phyloP scores from a whole-genome alignment of 768 basidiomycete genomes.

The Boletus pseudopeckii region DNA sequence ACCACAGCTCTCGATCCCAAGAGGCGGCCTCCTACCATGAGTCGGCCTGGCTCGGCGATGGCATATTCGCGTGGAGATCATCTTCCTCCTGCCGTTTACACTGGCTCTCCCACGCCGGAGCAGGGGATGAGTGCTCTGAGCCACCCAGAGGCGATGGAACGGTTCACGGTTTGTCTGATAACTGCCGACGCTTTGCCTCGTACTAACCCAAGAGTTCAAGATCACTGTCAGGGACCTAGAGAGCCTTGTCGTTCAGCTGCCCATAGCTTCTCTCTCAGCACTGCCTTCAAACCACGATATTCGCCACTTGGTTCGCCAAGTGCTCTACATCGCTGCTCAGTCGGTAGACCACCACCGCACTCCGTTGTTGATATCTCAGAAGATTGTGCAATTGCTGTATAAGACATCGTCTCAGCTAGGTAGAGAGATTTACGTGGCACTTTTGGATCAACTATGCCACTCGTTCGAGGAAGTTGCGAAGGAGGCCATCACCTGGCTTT shows the following conservation, averaged over 20 bases:
- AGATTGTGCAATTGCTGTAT: constrained; percentile 92
- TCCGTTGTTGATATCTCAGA: constrained; percentile 90
- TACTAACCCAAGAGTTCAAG: constrained; percentile 13
- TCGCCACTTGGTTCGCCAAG: constrained; percentile 78
- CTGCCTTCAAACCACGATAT: constrained; percentile 85
- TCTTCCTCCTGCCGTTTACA: constrained; percentile 43
- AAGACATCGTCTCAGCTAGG: constrained; percentile 83
- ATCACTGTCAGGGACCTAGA: constrained; percentile 62
- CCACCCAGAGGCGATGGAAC: constrained; percentile 85
- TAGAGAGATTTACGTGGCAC: constrained; percentile 87
- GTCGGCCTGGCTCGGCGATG: constrained; percentile 68
- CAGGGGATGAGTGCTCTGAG: constrained; percentile 46
- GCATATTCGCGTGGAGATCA: constrained; percentile 56
- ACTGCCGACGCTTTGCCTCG: neutral
- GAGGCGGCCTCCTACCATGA: constrained; percentile 46
- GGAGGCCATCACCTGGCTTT: constrained; percentile 94
- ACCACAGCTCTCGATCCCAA: constrained; percentile 51
- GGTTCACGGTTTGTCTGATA: constrained; percentile 60
- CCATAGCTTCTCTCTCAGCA: constrained; percentile 61
- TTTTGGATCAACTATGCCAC: constrained; percentile 86
- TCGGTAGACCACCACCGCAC: constrained; percentile 80
- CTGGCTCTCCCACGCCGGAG: constrained; percentile 64
- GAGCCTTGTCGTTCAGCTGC: constrained; percentile 71
- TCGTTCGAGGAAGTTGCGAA: constrained; percentile 90
- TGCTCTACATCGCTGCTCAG: constrained; percentile 77